Percentiles rank a stretch among this genome's conserved stretches.
phyloP scores from a whole-genome alignment of 306 rosid species.

The Glycine soja region DNA sequence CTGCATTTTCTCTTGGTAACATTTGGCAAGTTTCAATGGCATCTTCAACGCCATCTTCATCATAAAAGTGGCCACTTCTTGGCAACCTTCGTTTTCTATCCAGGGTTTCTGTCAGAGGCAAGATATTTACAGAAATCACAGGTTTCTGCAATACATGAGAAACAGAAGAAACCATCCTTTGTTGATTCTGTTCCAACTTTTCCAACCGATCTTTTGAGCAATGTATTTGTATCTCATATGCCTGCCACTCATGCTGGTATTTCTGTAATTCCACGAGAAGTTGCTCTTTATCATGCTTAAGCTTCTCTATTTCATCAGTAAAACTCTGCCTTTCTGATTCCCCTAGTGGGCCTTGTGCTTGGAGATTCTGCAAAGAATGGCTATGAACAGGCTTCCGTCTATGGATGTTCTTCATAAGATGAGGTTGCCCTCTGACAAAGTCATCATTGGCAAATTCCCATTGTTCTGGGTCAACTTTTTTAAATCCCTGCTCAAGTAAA shows the following conservation, averaged over 20 bases:
- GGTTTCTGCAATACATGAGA: conserved; percentile 70
- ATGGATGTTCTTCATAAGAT: conserved; percentile 82
- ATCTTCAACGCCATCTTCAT: conserved; percentile 60
- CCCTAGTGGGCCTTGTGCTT: conserved; percentile 58
- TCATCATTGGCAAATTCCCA: conserved; percentile 97
- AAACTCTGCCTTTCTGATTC: conserved; percentile 77
- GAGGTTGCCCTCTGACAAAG: conserved; percentile 84
- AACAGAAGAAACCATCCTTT: conserved; percentile 61
- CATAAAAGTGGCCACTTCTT: conserved; percentile 51
- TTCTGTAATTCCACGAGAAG: conserved; percentile 64
- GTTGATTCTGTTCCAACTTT: conserved; percentile 63
- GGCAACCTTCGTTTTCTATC: conserved; percentile 88
- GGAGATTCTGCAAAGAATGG: conserved; percentile 84
- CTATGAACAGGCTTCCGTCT: conserved; percentile 97
- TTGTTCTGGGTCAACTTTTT: conserved; percentile 88
- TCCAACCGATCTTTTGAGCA: conserved; percentile 64
- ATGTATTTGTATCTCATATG: conserved; percentile 61
- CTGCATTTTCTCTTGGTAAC: conserved; percentile 51
- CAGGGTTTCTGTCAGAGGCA: conserved; percentile 64
- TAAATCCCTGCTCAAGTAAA: conserved; percentile 72
- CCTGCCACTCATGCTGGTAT: conserved; percentile 66
- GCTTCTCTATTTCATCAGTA: conserved; percentile 69
- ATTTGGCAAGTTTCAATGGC: conserved; percentile 57
- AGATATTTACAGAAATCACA: conserved; percentile 56
- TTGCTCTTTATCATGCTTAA: conserved; percentile 65